phyloP scores from a whole-genome alignment of 2,329 filamentous ascomycete species.

The Daldinia sp. region DNA sequence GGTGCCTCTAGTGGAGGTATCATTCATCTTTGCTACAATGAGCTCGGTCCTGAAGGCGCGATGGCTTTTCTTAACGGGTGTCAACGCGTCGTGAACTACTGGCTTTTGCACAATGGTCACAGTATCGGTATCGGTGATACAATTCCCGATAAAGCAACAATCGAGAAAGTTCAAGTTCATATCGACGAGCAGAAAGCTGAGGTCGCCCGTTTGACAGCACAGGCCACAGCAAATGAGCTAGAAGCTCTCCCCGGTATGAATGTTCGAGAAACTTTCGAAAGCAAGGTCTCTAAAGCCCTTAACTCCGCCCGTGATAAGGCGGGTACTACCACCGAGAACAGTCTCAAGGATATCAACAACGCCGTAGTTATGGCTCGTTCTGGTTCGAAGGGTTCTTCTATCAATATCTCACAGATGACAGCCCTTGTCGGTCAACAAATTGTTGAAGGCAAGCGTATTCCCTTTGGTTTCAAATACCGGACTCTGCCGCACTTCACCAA shows the following conservation, averaged over 20 bases:
- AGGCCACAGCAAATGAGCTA: conserved; percentile 86
- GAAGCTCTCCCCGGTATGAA: conserved; percentile 99
- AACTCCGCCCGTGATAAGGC: conserved; percentile 97
- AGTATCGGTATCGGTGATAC: conserved; percentile 99
- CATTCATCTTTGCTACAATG: conserved; percentile 96
- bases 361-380: conserved; percentile 96
- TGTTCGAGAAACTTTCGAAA: conserved; percentile 97
- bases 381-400: conserved; percentile 97
- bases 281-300: conserved; percentile 91
- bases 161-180: conserved; percentile 83
- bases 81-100: conserved; percentile 95
- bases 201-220: conserved; percentile 79
- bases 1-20: conserved; percentile 92
- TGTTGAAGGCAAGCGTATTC: conserved; percentile 98
- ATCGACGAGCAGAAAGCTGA: conserved; percentile 85
- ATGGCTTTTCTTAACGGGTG: conserved; percentile 97
- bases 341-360: conserved; percentile 95
- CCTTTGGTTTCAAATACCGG: conserved; percentile 98
- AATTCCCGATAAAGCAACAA: conserved; percentile 88
- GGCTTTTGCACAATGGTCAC: conserved; percentile 95
- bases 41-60: conserved; percentile 85
- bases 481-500: conserved; percentile 98
- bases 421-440: conserved; percentile 98
- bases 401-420: conserved; percentile 99
- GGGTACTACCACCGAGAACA: conserved; percentile 90